Evolutionary conservation across 2,329 filamentous ascomycete species (phyloP), one percentile per base, ranked within the genome.

Genomic region (Nakataea oryzae): DNA sequence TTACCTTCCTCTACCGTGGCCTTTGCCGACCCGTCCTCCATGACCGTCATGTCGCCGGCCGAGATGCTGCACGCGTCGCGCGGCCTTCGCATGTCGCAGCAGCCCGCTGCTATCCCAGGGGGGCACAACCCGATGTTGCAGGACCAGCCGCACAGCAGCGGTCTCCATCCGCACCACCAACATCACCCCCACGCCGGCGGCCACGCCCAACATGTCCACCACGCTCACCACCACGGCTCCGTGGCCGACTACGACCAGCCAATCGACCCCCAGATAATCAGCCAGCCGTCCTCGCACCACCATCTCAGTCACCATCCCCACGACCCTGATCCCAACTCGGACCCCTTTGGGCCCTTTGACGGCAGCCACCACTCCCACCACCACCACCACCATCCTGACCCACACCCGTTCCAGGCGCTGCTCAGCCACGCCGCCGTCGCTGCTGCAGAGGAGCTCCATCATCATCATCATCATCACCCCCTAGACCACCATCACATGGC

Each of bases 181-280:
- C 71, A 63, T 64, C 68, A 70, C 58, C 69, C 70, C 58, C 63
- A 67, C 58, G 5, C 65, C 67, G 30, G 64, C 67, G 54, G 66
- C 65, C 63, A 67, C 64, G 50, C 65, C 66, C 63, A 68, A n/a
- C n/a, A n/a, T n/a, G n/a, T n/a, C n/a, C 26, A 71, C 28, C 65
- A 72, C 27, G 62, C 71, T 2, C 70, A 73, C 59, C 66, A 69
- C 29, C 65, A 65, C n/a, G 50, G 28, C 41, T 24, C 59, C 1
- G 28, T 61, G 2, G 47, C 69, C 17, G 69, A 69, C 47, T 72
- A 73, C 32, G 59, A 56, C 68, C 80, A 83, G 61, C 82, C 81
- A 29, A 84, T 85, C 70, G 82, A 85, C 68, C 82, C 82, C n/a
- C 81, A 82, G 66, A 84, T 85, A 61, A 84, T 84, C 66, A 78